These are phyloP conservation scores for Fusarium sp. DNA, from an alignment of 2,329 filamentous ascomycete genomes.

Conservation along the genomic window DNA sequence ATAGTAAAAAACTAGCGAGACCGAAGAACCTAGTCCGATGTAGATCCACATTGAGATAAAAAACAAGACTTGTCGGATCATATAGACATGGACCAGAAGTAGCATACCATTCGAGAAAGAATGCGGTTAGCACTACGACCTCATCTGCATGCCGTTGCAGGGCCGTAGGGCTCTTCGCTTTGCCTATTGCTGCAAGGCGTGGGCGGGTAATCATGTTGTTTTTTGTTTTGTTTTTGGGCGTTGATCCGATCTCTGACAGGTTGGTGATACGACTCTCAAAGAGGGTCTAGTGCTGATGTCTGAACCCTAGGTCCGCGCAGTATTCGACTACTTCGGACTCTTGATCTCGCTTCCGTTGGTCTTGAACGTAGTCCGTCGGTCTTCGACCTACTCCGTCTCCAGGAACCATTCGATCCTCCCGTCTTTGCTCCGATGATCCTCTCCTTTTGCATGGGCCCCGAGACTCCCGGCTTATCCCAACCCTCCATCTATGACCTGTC, in stretches of 20 bases:
- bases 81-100: neutral
- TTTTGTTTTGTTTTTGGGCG: constrained; percentile 7
- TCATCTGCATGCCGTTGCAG: constrained; percentile 5
- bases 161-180: constrained; percentile 7
- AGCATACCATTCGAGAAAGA: constrained; percentile 5
- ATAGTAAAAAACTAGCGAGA: neutral
- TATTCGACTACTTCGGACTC: constrained; percentile 7
- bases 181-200: constrained; percentile 8
- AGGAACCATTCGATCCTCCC: constrained; percentile 46
- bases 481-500: neutral
- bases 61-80: constrained; percentile 4
- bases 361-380: constrained; percentile 1
- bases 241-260: constrained; percentile 22
- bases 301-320: neutral
- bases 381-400: constrained; percentile 12
- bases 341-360: constrained; percentile 15
- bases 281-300: constrained; percentile 39
- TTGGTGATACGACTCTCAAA: constrained; percentile 10
- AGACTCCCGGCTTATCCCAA: constrained; percentile 25
- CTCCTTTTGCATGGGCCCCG: constrained; percentile 13
- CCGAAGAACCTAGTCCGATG: neutral
- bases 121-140: neutral
- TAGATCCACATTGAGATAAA: constrained; percentile 15
- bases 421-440: constrained; percentile 32
- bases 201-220: constrained; percentile 7